A percentile compares a stretch with the other conserved stretches of the same genome.
These are phyloP conservation scores for Rhodosporidiobolus odoratus DNA, from an alignment of 768 basidiomycete genomes.

Conservation along the genomic window DNA sequence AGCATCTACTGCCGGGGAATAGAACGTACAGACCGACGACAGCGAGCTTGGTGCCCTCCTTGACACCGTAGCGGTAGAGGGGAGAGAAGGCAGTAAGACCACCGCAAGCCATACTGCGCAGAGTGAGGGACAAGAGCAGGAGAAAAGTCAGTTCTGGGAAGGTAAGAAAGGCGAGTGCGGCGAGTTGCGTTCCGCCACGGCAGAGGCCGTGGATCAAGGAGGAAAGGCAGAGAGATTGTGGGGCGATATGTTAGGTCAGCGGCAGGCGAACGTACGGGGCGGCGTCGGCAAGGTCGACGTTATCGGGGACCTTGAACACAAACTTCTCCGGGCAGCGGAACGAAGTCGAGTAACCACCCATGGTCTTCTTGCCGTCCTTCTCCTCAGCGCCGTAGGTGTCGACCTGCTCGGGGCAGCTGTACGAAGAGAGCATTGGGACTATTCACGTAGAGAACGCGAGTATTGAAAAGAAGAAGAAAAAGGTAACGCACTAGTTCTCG, in stretches of 20 bases:
- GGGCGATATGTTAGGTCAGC: no score
- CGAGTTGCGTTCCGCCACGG: no score
- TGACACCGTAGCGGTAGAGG: slow-evolving; percentile 50
- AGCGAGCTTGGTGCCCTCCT: slow-evolving; percentile 60
- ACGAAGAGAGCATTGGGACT: background rate
- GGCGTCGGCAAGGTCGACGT: slow-evolving; percentile 43
- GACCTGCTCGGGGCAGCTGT: slow-evolving; percentile 24
- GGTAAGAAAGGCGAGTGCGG: background rate
- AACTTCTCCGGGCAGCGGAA: slow-evolving; percentile 45
- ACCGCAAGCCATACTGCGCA: slow-evolving; percentile 44
- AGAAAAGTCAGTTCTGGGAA: no score
- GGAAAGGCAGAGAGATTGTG: background rate
- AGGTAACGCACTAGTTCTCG: slow-evolving; percentile 34
- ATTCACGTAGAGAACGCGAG: background rate
- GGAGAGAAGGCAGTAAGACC: slow-evolving; percentile 48
- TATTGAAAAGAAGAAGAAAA: background rate
- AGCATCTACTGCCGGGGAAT: background rate
- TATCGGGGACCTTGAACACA: slow-evolving; percentile 47
- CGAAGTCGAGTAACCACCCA: slow-evolving; percentile 46
- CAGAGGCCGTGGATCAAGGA: background rate
- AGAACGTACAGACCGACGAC: slow-evolving; percentile 55
- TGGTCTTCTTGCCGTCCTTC: slow-evolving; percentile 18
- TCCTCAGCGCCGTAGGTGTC: slow-evolving; percentile 38
- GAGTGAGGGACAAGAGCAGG: background rate
- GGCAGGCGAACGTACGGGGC: slow-evolving; percentile 12